Conservation (phyloP, 495 filamentous ascomycete species). For the Hyaloscypha hepaticicola region DNA sequence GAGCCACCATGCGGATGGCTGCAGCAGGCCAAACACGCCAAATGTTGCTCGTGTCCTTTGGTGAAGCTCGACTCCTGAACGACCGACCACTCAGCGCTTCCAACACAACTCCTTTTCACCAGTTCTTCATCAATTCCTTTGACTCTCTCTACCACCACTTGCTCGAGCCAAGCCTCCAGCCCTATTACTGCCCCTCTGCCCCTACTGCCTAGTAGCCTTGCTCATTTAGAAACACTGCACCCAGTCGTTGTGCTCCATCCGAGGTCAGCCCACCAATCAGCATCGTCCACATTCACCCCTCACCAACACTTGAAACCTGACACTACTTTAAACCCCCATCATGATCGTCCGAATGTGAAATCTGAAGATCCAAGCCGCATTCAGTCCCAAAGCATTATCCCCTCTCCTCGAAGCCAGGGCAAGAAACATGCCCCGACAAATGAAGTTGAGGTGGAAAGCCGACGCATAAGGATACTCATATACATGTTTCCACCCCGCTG, state of each 20-base stretch:
- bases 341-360: constrained; percentile 2
- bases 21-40: neutral
- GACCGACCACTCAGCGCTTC: neutral
- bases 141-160: neutral
- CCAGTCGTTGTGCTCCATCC: neutral
- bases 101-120: neutral
- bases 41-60: neutral
- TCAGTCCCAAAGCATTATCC: neutral
- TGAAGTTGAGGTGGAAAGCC: neutral
- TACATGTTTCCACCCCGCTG: constrained; percentile 6
- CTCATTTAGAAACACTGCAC: neutral
- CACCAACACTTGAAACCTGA: constrained; percentile 1
- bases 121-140: too few species aligned
- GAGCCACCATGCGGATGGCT: neutral
- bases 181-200: neutral
- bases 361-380: neutral
- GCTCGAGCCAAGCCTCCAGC: neutral
- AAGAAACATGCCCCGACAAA: constrained; percentile 3
- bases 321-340: neutral
- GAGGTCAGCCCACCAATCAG: neutral
- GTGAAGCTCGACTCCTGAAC: neutral
- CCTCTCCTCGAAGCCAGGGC: neutral
- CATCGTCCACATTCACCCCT: neutral
- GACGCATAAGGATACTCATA: constrained; percentile 7
- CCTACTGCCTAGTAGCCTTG: neutral